A percentile compares a stretch with the other conserved stretches of the same genome.
These are phyloP conservation scores for Apiospora sp. DNA, from an alignment of 2,329 filamentous ascomycete genomes.

Conservation along the genomic window DNA sequence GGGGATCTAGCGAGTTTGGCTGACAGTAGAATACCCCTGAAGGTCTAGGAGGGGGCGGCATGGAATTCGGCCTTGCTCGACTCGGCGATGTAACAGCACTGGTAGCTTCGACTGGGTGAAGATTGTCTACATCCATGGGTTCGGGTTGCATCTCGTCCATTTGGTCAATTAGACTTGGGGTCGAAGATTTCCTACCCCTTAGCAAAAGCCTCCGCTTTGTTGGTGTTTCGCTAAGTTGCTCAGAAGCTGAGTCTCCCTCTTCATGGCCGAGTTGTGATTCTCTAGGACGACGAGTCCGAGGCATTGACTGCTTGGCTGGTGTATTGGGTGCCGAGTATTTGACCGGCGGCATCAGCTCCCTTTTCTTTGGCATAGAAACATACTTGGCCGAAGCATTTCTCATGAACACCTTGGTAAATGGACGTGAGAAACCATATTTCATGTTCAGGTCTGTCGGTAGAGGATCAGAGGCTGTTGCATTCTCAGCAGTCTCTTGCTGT, in stretches of 20 bases:
- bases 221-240: constrained; percentile 8
- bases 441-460: not conserved
- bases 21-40: constrained; percentile 31
- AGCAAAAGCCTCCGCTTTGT: not conserved
- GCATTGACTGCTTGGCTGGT: not conserved
- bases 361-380: not conserved
- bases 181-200: not conserved
- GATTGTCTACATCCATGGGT: not conserved
- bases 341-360: not conserved
- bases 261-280: not conserved
- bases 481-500: not conserved
- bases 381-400: not conserved
- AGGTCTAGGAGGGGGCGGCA: not conserved
- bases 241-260: not conserved
- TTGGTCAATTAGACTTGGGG: not conserved
- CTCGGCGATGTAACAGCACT: not conserved
- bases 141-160: not conserved
- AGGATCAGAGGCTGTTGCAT: constrained; percentile 5
- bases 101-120: not conserved
- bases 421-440: constrained; percentile 19
- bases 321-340: not conserved
- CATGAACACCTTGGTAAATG: not conserved
- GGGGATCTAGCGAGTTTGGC: constrained; percentile 39
- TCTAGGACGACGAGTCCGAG: not conserved
- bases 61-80: not conserved